phyloP scores from a whole-genome alignment of 1,284 basidiomycete genomes.

The Meripilus lineatus region DNA sequence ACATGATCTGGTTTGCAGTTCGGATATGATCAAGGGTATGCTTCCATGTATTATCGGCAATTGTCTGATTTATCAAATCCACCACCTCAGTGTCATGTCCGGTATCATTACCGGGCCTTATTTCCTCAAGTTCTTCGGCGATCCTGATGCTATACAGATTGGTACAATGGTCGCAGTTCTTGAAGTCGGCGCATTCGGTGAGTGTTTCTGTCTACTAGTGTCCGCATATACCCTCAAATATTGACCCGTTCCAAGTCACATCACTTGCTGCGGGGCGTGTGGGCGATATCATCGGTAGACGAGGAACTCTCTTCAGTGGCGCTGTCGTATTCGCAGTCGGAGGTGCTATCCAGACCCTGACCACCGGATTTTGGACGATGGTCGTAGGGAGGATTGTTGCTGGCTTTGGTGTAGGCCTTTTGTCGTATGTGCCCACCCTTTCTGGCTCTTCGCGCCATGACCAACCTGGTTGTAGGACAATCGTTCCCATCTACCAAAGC shows the following conservation, averaged over 20 bases:
- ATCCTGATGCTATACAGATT: conserved; percentile 64
- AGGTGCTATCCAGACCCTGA: conserved; percentile 87
- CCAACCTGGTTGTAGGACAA: conserved; percentile 65
- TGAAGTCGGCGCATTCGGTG: conserved; percentile 90
- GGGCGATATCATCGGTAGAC: conserved; percentile 85
- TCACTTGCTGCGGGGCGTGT: conserved; percentile 86
- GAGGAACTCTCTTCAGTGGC: conserved; percentile 84
- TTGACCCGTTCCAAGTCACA: conserved; percentile 69
- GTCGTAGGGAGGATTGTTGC: conserved; percentile 83
- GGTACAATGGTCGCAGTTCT: conserved; percentile 91
- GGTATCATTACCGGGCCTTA: conserved; percentile 93
- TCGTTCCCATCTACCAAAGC: conserved; percentile 97
- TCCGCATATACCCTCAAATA: neutral
- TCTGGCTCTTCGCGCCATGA: neutral
- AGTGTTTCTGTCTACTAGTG: too few species aligned
- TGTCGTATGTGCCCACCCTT: conserved; percentile 58
- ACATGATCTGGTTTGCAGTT: conserved; percentile 45
- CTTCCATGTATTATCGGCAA: neutral
- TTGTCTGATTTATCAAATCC: conserved; percentile 14
- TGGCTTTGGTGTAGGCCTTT: conserved; percentile 90
- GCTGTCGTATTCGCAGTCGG: conserved; percentile 87
- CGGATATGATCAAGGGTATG: conserved; percentile 91
- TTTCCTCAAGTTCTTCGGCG: conserved; percentile 80
- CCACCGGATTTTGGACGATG: conserved; percentile 82
- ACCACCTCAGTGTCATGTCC: conserved; percentile 75